Percentiles rank a stretch among this genome's conserved stretches.
Conservation (phyloP, 2,329 filamentous ascomycete species). For the Ceratocystis colombiana region DNA sequence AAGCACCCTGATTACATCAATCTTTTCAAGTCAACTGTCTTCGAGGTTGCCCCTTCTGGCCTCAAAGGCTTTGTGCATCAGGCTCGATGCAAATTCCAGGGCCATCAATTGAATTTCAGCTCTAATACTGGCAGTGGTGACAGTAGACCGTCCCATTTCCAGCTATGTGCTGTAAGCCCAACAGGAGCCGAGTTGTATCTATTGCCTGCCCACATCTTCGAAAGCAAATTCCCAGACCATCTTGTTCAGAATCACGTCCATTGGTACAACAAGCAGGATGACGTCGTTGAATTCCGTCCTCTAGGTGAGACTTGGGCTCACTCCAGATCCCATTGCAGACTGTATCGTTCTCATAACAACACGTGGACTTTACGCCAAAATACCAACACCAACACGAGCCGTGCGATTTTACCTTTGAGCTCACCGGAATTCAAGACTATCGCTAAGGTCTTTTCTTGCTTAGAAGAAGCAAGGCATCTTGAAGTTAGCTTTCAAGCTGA, state of each 20-base stretch:
- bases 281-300: conserved; percentile 32
- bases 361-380: conserved; percentile 28
- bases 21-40: conserved; percentile 36
- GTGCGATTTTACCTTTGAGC: conserved; percentile 3
- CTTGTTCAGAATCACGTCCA: conserved; percentile 38
- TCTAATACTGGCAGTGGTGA: conserved; percentile 18
- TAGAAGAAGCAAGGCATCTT: not conserved
- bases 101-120: conserved; percentile 34
- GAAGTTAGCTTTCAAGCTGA: not conserved
- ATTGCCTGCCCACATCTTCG: conserved; percentile 32
- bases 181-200: conserved; percentile 29
- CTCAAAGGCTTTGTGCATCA: conserved; percentile 35
- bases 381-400: not conserved
- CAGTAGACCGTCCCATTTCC: conserved; percentile 28
- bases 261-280: conserved; percentile 36
- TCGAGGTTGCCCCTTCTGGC: conserved; percentile 39
- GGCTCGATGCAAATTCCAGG: conserved; percentile 27
- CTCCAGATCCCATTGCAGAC: conserved; percentile 28
- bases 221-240: conserved; percentile 30
- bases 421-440: not conserved
- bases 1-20: conserved; percentile 34
- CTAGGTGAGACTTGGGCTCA: conserved; percentile 29
- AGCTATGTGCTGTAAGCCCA: conserved; percentile 30
- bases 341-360: conserved; percentile 20
- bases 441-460: not conserved